phyloP scores from a whole-genome alignment of 495 filamentous ascomycete species.

The Daldinia decipiens region DNA sequence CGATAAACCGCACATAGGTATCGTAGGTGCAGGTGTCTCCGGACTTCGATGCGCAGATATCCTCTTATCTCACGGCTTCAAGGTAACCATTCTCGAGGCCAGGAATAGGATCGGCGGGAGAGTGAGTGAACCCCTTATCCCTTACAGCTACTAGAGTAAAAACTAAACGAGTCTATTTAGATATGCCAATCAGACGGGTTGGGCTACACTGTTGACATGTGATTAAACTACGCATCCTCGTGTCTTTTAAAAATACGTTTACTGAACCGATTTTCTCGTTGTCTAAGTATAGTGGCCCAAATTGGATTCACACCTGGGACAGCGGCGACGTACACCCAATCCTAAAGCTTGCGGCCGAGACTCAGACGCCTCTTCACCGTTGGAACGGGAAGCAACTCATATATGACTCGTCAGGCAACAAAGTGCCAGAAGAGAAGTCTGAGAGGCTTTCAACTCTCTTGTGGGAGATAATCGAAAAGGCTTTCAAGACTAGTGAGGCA shows the following conservation, averaged over 20 bases:
- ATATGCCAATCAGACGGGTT: slow-evolving; percentile 46
- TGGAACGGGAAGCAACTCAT: slow-evolving; percentile 65
- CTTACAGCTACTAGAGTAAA: slow-evolving; percentile 16
- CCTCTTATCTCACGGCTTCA: slow-evolving; percentile 70
- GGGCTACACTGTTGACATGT: slow-evolving; percentile 64
- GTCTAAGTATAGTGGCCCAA: slow-evolving; percentile 68
- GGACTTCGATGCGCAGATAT: slow-evolving; percentile 78
- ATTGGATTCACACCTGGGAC: slow-evolving; percentile 81
- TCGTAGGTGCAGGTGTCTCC: slow-evolving; percentile 77
- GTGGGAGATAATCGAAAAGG: slow-evolving; percentile 74
- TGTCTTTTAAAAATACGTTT: background rate
- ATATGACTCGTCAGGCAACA: slow-evolving; percentile 65
- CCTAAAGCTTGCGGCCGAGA: slow-evolving; percentile 66
- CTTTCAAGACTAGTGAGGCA: slow-evolving; percentile 73
- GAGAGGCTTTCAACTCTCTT: slow-evolving; percentile 65
- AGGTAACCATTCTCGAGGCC: slow-evolving; percentile 77
- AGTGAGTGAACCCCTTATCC: slow-evolving; percentile 53
- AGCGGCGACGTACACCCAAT: slow-evolving; percentile 74
- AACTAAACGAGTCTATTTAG: slow-evolving; percentile 17
- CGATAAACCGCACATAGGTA: slow-evolving; percentile 63
- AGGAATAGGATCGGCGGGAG: slow-evolving; percentile 75
- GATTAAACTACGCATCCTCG: slow-evolving; percentile 43
- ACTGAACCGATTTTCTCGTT: background rate
- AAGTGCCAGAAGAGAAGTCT: slow-evolving; percentile 59
- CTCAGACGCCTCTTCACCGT: slow-evolving; percentile 54